A percentile compares a stretch with the other conserved stretches of the same genome.
These are phyloP conservation scores for Mallotus repandus DNA, from an alignment of 441 rosid genomes.

Conservation along the genomic window DNA sequence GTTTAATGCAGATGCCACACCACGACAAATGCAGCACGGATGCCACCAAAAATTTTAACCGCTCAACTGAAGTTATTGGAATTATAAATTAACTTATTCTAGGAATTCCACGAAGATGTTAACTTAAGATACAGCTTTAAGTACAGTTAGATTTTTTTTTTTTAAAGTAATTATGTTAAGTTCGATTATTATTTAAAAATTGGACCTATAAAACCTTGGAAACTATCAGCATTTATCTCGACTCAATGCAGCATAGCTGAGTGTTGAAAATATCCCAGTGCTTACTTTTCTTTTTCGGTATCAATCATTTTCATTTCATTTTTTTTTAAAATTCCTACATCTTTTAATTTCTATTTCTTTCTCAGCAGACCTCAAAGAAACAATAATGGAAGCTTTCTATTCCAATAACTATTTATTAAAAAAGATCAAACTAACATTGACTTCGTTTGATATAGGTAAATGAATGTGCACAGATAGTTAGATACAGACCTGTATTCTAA, in stretches of 20 bases:
- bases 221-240: not conserved
- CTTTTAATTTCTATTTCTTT: not conserved
- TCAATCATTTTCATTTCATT: not conserved
- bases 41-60: not conserved
- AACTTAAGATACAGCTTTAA: not conserved
- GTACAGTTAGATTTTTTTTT: not conserved
- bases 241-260: not conserved
- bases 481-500: conserved; percentile 63
- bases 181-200: not conserved
- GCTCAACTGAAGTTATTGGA: not conserved
- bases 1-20: not conserved
- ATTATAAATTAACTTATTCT: not conserved
- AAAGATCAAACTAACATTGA: not conserved
- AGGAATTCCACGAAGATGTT: not conserved
- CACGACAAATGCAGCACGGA: not conserved
- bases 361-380: not conserved
- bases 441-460: conserved; percentile 11
- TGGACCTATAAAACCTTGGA: not conserved
- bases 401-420: not conserved
- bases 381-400: not conserved
- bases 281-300: not conserved
- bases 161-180: no score
- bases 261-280: not conserved
- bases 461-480: not conserved
- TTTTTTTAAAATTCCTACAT: not conserved